A percentile compares a stretch with the other conserved stretches of the same genome.
Evolutionary conservation across 2,329 filamentous ascomycete species (phyloP).

Genomic region (Ophiocordyceps unilateralis): DNA sequence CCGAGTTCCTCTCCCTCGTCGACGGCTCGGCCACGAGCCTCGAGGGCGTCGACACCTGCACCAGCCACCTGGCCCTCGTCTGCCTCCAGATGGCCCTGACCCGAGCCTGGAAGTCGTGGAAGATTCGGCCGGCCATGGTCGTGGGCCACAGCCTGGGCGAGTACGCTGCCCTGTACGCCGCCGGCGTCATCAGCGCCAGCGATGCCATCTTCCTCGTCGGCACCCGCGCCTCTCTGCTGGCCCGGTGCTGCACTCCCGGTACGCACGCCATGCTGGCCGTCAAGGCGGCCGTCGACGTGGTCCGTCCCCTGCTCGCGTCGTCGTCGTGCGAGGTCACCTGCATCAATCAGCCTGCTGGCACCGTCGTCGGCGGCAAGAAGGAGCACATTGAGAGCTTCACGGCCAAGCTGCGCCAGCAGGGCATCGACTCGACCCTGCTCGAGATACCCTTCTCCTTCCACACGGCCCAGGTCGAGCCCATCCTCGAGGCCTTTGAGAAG

Average conservation of each 20-base stretch:
- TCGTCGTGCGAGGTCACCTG: slow-evolving; percentile 45
- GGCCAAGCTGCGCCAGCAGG: slow-evolving; percentile 11
- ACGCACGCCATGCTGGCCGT: slow-evolving; percentile 45
- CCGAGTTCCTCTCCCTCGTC: slow-evolving; percentile 22
- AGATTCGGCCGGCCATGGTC: slow-evolving; percentile 36
- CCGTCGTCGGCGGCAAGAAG: slow-evolving; percentile 42
- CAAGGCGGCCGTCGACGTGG: slow-evolving; percentile 19
- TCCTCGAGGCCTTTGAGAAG: slow-evolving; percentile 39
- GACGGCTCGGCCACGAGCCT: slow-evolving; percentile 30
- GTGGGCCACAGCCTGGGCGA: slow-evolving; percentile 34
- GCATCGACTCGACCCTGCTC: slow-evolving; percentile 26
- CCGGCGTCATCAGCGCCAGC: slow-evolving; percentile 52
- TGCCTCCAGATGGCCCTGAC: slow-evolving; percentile 41
- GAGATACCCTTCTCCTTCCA: slow-evolving; percentile 37
- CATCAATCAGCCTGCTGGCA: slow-evolving; percentile 59
- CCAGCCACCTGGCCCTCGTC: slow-evolving; percentile 30
- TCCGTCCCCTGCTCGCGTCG: slow-evolving; percentile 5
- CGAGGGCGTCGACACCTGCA: slow-evolving; percentile 19
- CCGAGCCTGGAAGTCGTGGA: slow-evolving; percentile 33
- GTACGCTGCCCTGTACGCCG: slow-evolving; percentile 37
- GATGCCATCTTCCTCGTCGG: slow-evolving; percentile 62
- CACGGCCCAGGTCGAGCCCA: slow-evolving; percentile 34
- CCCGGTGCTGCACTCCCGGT: slow-evolving; percentile 47
- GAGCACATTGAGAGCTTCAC: slow-evolving; percentile 27
- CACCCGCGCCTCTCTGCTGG: slow-evolving; percentile 45